phyloP scores from a whole-genome alignment of 1,284 basidiomycete genomes.

The Fomitopsis schrenkii region DNA sequence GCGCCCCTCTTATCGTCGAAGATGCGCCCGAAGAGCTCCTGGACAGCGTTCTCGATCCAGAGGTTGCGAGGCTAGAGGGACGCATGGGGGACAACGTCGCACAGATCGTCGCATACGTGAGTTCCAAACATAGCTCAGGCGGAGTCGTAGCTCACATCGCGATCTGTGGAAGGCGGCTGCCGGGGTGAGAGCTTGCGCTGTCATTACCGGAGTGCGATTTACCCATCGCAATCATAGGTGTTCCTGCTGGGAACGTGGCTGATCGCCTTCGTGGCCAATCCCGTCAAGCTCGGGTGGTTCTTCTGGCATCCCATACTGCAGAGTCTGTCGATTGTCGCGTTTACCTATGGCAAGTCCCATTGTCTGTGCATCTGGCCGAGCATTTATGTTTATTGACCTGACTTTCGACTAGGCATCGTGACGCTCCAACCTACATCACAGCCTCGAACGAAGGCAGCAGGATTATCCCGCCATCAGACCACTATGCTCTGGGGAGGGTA shows the following conservation, averaged over 20 bases:
- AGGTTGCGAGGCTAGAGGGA: constrained; percentile 33
- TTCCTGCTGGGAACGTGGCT: constrained; percentile 49
- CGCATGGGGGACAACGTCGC: constrained; percentile 38
- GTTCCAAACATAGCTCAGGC: constrained; percentile 12
- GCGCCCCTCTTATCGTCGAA: constrained; percentile 12
- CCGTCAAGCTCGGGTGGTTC: constrained; percentile 52
- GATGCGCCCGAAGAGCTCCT: neutral
- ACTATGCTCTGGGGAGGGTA: constrained; percentile 50
- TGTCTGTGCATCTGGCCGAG: too few species aligned
- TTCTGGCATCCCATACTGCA: constrained; percentile 62
- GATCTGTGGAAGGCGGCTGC: constrained; percentile 18
- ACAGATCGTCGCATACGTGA: constrained; percentile 35
- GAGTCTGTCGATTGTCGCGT: constrained; percentile 45
- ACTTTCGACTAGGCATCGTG: constrained; percentile 41
- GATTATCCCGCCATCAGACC: constrained; percentile 59
- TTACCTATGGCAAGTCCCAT: constrained; percentile 51
- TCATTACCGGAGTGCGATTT: neutral
- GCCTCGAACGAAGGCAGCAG: constrained; percentile 60
- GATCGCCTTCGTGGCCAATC: constrained; percentile 47
- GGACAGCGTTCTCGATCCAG: constrained; percentile 32
- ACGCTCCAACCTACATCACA: constrained; percentile 71
- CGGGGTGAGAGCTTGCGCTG: constrained; percentile 1
- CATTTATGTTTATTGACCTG: neutral
- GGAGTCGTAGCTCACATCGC: neutral
- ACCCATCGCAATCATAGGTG: constrained; percentile 29